Evolutionary conservation across 306 rosid genomes (phyloP).

Genomic region (Quercus glauca): DNA sequence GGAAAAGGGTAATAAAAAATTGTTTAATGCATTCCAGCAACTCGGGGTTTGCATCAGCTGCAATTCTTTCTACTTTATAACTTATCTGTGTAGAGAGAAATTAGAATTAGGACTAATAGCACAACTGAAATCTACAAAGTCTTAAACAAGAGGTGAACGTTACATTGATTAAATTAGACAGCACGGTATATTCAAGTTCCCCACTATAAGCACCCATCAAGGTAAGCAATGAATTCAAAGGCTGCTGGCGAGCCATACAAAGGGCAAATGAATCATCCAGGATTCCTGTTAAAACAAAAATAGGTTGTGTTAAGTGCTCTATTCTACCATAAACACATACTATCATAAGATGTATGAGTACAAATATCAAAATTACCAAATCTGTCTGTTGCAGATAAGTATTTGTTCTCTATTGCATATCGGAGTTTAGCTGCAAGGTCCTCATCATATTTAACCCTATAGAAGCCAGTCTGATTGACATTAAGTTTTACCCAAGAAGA

Average conservation of each 20-base stretch:
- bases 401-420: slow-evolving; percentile 64
- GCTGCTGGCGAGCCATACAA: slow-evolving; percentile 67
- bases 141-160: slow-evolving; percentile 23
- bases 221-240: slow-evolving; percentile 65
- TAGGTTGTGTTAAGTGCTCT: slow-evolving; percentile 14
- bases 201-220: slow-evolving; percentile 77
- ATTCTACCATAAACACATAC: background rate
- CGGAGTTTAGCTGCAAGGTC: slow-evolving; percentile 65
- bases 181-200: slow-evolving; percentile 80
- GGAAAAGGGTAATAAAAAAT: slow-evolving; percentile 61
- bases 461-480: slow-evolving; percentile 93
- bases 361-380: slow-evolving; percentile 53
- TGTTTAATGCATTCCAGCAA: slow-evolving; percentile 44
- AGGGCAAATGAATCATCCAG: slow-evolving; percentile 88
- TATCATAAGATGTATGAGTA: background rate
- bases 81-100: slow-evolving; percentile 52
- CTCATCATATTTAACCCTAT: slow-evolving; percentile 90
- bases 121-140: slow-evolving; percentile 15
- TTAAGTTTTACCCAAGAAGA: slow-evolving; percentile 76
- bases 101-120: slow-evolving; percentile 23
- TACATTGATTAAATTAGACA: slow-evolving; percentile 79
- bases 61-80: slow-evolving; percentile 49
- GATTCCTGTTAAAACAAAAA: slow-evolving; percentile 53
- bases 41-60: slow-evolving; percentile 80
- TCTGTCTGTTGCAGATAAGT: slow-evolving; percentile 76